phyloP scores from a whole-genome alignment of 495 filamentous ascomycete species.

The Tuber melanosporum region DNA sequence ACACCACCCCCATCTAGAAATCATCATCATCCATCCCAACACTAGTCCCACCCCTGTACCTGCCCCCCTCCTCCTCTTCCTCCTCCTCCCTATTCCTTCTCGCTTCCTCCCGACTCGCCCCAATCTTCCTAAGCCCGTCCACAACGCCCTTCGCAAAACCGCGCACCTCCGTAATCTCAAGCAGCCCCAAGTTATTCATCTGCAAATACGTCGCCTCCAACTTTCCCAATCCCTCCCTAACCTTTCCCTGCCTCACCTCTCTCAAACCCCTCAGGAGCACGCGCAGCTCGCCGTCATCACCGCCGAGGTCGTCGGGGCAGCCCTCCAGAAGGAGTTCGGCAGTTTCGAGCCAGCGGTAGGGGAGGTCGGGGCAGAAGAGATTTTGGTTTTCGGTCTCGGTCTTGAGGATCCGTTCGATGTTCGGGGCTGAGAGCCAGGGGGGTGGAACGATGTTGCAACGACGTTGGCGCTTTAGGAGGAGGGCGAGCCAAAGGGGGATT shows the following conservation, averaged over 20 bases:
- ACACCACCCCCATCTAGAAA: neutral
- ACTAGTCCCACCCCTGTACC: conserved; percentile 40
- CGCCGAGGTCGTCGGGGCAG: conserved; percentile 79
- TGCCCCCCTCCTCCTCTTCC: conserved; percentile 48
- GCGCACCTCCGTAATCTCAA: conserved; percentile 84
- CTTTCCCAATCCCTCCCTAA: conserved; percentile 63
- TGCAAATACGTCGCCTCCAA: conserved; percentile 56
- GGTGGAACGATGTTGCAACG: conserved; percentile 91
- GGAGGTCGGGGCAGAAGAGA: conserved; percentile 72
- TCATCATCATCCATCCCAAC: conserved; percentile 41
- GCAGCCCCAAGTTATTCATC: conserved; percentile 77
- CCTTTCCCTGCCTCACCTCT: conserved; percentile 84
- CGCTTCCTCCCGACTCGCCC: conserved; percentile 52
- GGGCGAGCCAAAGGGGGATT: conserved; percentile 92
- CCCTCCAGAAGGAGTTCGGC: conserved; percentile 76
- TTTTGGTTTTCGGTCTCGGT: conserved; percentile 64
- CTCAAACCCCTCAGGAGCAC: conserved; percentile 72
- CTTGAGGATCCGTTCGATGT: conserved; percentile 67
- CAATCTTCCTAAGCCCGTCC: conserved; percentile 71
- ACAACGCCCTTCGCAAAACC: conserved; percentile 79
- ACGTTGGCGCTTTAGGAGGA: conserved; percentile 89
- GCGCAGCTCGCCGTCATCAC: conserved; percentile 46
- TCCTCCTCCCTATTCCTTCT: conserved; percentile 54
- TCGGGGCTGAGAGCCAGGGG: conserved; percentile 70
- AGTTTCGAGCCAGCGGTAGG: conserved; percentile 91